A percentile compares a stretch with the other conserved stretches of the same genome.
phyloP scores from a whole-genome alignment of 139 green algal genomes.

The Chlorella sp. region DNA sequence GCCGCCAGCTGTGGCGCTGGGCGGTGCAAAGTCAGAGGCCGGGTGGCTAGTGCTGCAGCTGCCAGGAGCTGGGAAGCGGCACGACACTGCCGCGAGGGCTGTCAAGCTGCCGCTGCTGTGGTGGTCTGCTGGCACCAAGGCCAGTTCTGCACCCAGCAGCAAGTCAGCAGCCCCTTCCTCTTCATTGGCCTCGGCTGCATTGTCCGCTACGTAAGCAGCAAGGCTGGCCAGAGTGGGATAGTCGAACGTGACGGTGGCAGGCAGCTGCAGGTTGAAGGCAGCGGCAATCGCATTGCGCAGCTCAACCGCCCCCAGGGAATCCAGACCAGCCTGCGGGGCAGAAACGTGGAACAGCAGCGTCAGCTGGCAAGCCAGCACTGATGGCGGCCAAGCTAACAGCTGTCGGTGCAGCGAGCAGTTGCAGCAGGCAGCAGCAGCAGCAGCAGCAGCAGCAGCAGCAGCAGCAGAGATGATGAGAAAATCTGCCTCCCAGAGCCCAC shows the following conservation, averaged over 20 bases:
- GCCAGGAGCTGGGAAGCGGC: neutral
- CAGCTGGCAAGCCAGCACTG: neutral
- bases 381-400: no score
- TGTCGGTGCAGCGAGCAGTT: no score
- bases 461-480: neutral
- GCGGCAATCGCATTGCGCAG: conserved; percentile 45
- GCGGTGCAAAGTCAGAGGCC: no score
- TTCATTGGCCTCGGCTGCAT: neutral
- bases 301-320: conserved; percentile 69
- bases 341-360: neutral
- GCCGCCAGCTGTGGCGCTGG: neutral
- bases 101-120: neutral
- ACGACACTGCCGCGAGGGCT: neutral
- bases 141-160: neutral
- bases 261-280: conserved; percentile 52
- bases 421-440: neutral
- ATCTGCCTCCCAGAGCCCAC: neutral
- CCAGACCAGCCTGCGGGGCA: conserved; percentile 61
- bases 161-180: neutral
- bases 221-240: conserved; percentile 57
- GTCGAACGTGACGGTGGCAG: conserved; percentile 70
- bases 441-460: neutral
- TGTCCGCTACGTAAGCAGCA: neutral
- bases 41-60: neutral
- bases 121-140: neutral